These are phyloP conservation scores for Colletotrichum graminicola DNA, from an alignment of 2,329 filamentous ascomycete species.

Conservation along the genomic window DNA sequence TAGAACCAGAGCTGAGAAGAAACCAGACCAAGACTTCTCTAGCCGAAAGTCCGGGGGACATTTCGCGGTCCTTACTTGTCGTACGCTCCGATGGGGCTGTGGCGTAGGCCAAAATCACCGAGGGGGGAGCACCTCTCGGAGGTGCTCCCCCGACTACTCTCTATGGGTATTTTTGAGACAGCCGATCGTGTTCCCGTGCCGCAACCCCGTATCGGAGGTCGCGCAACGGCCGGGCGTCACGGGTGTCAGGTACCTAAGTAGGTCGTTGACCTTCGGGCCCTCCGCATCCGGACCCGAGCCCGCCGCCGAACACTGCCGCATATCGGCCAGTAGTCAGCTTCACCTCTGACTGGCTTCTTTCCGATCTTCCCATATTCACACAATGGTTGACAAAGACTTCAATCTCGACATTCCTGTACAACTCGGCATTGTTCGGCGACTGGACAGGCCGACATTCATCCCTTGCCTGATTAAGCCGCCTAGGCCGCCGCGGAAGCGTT, in stretches of 20 bases:
- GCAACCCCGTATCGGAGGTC: background rate
- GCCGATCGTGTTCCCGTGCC: too few species aligned
- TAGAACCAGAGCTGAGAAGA: too few species aligned
- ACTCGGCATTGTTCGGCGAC: background rate
- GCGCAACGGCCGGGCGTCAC: background rate
- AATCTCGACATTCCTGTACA: background rate
- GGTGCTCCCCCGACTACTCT: too few species aligned
- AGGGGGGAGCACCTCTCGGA: too few species aligned
- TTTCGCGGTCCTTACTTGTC: background rate
- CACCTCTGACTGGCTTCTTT: background rate
- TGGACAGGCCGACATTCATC: background rate
- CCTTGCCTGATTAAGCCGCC: background rate
- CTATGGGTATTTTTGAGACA: background rate
- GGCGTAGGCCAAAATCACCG: too few species aligned
- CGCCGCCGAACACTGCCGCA: background rate
- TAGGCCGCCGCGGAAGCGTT: background rate
- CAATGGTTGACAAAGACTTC: background rate
- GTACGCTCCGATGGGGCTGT: background rate
- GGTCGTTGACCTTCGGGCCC: background rate
- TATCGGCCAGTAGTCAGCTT: background rate
- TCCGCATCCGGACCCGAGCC: background rate
- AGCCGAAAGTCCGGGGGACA: background rate
- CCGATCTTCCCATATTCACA: background rate
- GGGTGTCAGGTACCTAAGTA: background rate
- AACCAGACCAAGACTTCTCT: background rate